Conservation (phyloP, 1,139 yeast genomes). For the Maudiozyma humilis region DNA sequence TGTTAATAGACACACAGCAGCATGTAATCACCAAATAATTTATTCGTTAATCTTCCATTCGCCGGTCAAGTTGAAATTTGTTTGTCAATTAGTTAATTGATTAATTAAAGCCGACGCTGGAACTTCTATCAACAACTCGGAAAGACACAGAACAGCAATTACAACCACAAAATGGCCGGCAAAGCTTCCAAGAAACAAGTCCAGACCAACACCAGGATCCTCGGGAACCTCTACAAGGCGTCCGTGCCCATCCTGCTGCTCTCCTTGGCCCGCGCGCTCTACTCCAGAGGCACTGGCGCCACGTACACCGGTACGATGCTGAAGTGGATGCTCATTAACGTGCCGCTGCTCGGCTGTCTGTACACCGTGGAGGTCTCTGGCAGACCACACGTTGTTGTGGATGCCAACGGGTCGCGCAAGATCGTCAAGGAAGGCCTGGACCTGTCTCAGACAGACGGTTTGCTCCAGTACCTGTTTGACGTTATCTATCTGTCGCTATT, state of each 20-base stretch:
- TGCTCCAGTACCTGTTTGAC: constrained; percentile 29
- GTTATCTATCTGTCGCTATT: constrained; percentile 26
- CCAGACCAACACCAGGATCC: constrained; percentile 8
- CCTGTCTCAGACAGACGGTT: constrained; percentile 21
- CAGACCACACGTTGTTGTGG: constrained; percentile 20
- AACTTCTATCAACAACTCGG: too few species aligned
- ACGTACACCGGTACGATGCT: constrained; percentile 6
- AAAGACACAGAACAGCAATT: too few species aligned
- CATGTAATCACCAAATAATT: too few species aligned
- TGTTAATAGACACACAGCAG: too few species aligned
- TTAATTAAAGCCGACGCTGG: too few species aligned
- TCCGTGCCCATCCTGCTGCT: constrained; percentile 13
- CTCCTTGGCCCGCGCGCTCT: constrained; percentile 14
- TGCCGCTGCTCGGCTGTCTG: constrained; percentile 21
- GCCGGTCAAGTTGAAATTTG: too few species aligned
- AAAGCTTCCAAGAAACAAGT: constrained; percentile 18
- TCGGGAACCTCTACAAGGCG: constrained; percentile 10
- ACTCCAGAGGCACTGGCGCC: background rate
- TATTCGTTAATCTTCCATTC: too few species aligned
- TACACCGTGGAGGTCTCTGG: constrained; percentile 26
- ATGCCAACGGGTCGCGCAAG: constrained; percentile 11
- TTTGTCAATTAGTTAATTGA: too few species aligned
- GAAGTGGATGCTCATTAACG: constrained; percentile 17
- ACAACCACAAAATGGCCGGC: constrained; percentile 18
- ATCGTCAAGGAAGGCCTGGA: constrained; percentile 23